A percentile compares a stretch with the other conserved stretches of the same genome.
Evolutionary conservation across 2,329 filamentous ascomycete genomes (phyloP).

Genomic region (Aspergillus piperis): DNA sequence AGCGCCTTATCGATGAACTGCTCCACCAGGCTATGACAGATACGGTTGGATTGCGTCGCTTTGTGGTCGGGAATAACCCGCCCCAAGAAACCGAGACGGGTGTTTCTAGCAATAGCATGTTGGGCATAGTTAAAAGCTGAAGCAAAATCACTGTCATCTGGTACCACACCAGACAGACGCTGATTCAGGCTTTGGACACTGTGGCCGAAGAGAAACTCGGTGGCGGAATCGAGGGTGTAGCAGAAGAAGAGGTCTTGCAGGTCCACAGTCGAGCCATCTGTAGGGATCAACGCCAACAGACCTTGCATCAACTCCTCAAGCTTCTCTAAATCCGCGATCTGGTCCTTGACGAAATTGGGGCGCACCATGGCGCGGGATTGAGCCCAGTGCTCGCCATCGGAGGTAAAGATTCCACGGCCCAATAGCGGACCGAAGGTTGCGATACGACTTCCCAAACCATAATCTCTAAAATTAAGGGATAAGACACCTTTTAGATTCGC

Average conservation of each 20-base stretch:
- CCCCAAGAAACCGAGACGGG: slow-evolving; percentile 19
- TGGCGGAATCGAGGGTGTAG: slow-evolving; percentile 73
- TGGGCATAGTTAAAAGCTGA: slow-evolving; percentile 33
- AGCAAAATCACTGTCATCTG: slow-evolving; percentile 20
- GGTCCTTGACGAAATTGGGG: slow-evolving; percentile 39
- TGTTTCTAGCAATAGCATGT: slow-evolving; percentile 21
- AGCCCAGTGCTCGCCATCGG: slow-evolving; percentile 56
- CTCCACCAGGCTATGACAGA: slow-evolving; percentile 36
- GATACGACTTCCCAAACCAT: slow-evolving; percentile 51
- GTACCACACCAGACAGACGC: slow-evolving; percentile 19
- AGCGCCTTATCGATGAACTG: slow-evolving; percentile 45
- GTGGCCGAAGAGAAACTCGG: slow-evolving; percentile 78
- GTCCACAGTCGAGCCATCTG: slow-evolving; percentile 28
- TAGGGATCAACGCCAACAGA: slow-evolving; percentile 26
- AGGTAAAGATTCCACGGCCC: slow-evolving; percentile 60
- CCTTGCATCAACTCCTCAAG: slow-evolving; percentile 29
- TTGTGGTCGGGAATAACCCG: slow-evolving; percentile 20
- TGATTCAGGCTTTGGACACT: slow-evolving; percentile 54
- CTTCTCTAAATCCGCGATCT: slow-evolving; percentile 28
- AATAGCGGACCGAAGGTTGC: slow-evolving; percentile 50
- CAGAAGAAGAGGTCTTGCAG: slow-evolving; percentile 29
- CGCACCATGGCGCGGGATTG: slow-evolving; percentile 56
- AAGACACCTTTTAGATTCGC: slow-evolving; percentile 61
- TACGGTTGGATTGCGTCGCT: slow-evolving; percentile 33
- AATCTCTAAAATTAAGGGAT: slow-evolving; percentile 59